Percentiles rank a stretch among this genome's conserved stretches.
These are phyloP conservation scores for Conticribra guillardii DNA, from an alignment of 108 stramenopile species.

Conservation along the genomic window DNA sequence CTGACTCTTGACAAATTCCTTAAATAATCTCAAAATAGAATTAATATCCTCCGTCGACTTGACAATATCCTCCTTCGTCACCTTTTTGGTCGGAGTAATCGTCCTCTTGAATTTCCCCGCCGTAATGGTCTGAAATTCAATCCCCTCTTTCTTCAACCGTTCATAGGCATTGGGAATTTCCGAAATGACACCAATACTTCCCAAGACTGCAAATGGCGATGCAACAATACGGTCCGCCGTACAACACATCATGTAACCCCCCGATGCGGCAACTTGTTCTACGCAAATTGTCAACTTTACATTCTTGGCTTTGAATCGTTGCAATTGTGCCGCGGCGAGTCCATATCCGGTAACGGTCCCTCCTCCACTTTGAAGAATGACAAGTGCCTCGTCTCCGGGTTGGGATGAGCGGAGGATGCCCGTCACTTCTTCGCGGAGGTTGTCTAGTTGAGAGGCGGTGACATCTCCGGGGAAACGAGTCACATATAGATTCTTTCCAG, in stretches of 20 bases:
- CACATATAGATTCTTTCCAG: conserved; percentile 68
- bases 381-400: conserved; percentile 87
- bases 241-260: conserved; percentile 86
- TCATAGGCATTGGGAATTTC: conserved; percentile 93
- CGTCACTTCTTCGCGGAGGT: conserved; percentile 91
- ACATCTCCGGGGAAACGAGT: conserved; percentile 88
- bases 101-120: conserved; percentile 94
- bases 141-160: conserved; percentile 86
- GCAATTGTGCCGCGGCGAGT: conserved; percentile 87
- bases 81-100: conserved; percentile 90
- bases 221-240: conserved; percentile 85
- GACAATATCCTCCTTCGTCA: conserved; percentile 82
- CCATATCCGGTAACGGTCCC: conserved; percentile 96
- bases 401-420: conserved; percentile 79
- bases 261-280: conserved; percentile 93
- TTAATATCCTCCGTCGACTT: conserved; percentile 86
- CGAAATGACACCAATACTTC: conserved; percentile 90
- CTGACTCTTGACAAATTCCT: conserved; percentile 76
- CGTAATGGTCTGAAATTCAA: conserved; percentile 93
- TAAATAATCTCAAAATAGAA: conserved; percentile 84
- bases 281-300: conserved; percentile 90
- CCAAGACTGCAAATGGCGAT: conserved; percentile 85
- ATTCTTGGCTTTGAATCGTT: conserved; percentile 77
- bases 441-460: conserved; percentile 77
- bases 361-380: conserved; percentile 87